A percentile compares a stretch with the other conserved stretches of the same genome.
Evolutionary conservation across 768 basidiomycete genomes (phyloP).

Genomic region (Trametes cingulata): DNA sequence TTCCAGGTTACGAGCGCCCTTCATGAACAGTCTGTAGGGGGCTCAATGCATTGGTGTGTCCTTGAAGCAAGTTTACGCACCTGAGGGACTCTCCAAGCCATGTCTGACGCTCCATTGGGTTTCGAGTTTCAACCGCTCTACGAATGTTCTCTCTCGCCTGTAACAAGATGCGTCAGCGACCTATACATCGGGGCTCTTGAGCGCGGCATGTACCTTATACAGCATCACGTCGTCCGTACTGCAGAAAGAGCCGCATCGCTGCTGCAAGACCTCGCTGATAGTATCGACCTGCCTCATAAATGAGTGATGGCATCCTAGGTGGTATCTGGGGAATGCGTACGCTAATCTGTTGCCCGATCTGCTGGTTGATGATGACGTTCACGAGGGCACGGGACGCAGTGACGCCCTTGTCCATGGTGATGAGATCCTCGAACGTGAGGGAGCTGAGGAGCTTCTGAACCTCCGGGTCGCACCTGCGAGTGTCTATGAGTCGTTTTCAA

Average conservation of each 20-base stretch:
- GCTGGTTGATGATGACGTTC: slow-evolving; percentile 95
- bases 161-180: not conserved
- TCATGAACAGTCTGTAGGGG: slow-evolving; percentile 71
- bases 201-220: slow-evolving; percentile 72
- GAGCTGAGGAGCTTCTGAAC: slow-evolving; percentile 66
- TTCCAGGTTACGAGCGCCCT: slow-evolving; percentile 83
- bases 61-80: slow-evolving; percentile 41
- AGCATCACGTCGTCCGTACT: slow-evolving; percentile 97
- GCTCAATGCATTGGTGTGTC: not conserved
- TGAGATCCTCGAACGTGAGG: slow-evolving; percentile 84
- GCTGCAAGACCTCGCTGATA: slow-evolving; percentile 92
- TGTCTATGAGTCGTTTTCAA: not conserved
- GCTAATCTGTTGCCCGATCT: slow-evolving; percentile 95
- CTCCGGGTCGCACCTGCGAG: slow-evolving; percentile 67
- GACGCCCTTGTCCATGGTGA: slow-evolving; percentile 83
- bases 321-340: slow-evolving; percentile 47
- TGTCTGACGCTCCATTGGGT: slow-evolving; percentile 71
- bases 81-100: slow-evolving; percentile 85
- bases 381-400: slow-evolving; percentile 88
- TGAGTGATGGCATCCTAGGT: not conserved
- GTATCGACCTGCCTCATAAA: slow-evolving; percentile 77
- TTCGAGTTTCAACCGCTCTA: slow-evolving; percentile 81
- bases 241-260: slow-evolving; percentile 95
- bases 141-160: slow-evolving; percentile 94
- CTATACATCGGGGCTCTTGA: too few relatives aligned